These are phyloP conservation scores for Lepiota brunneoincarnata DNA, from an alignment of 768 basidiomycete species.

Conservation along the genomic window DNA sequence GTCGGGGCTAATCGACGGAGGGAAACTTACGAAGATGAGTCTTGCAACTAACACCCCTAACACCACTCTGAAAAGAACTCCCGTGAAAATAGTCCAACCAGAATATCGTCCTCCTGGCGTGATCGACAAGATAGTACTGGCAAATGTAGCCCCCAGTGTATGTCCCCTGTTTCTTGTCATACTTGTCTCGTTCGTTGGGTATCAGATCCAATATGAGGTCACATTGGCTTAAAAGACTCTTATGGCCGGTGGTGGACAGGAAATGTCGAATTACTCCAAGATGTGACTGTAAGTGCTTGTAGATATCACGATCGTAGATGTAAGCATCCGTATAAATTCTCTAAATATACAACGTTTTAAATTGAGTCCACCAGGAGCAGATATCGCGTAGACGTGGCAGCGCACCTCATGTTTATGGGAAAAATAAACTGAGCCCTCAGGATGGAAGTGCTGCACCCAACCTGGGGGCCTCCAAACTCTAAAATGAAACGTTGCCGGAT, in stretches of 20 bases:
- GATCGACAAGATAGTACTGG: constrained; percentile 37
- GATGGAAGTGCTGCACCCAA: constrained; percentile 50
- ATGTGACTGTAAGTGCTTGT: constrained; percentile 34
- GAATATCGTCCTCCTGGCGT: constrained; percentile 42
- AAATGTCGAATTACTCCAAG: constrained; percentile 27
- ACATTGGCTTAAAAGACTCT: background rate
- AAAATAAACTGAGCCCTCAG: constrained; percentile 65
- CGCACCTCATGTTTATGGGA: constrained; percentile 44
- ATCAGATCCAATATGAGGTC: constrained; percentile 17
- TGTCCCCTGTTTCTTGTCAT: constrained; percentile 5
- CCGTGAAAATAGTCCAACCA: constrained; percentile 47
- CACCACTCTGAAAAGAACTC: constrained; percentile 24
- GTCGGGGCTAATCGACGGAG: background rate
- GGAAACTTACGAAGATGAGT: constrained; percentile 38
- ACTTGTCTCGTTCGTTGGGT: background rate
- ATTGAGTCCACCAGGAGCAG: background rate
- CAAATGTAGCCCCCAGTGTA: constrained; percentile 20
- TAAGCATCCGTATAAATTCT: constrained; percentile 37
- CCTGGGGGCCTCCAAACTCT: constrained; percentile 25
- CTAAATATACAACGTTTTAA: background rate
- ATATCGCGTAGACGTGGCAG: background rate
- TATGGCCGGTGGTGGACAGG: constrained; percentile 6
- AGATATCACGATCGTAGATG: constrained; percentile 36
- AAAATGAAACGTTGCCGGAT: background rate
- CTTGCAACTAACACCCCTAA: constrained; percentile 33